These are phyloP conservation scores for Moesziomyces parantarcticus DNA, from an alignment of 1,284 basidiomycete genomes.

Conservation along the genomic window DNA sequence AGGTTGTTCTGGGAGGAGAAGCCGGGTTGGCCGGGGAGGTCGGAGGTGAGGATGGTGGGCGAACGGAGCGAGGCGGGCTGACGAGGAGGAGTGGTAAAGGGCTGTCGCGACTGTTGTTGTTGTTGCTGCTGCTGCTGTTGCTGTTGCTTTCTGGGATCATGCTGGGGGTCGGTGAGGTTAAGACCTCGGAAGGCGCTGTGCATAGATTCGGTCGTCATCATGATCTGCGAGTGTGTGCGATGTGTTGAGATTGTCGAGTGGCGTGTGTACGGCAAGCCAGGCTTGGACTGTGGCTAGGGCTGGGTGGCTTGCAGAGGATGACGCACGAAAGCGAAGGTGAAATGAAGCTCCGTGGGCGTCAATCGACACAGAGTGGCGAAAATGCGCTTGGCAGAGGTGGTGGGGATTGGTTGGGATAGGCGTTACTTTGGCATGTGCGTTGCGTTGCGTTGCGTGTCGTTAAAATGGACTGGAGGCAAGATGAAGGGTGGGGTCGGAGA, in stretches of 20 bases:
- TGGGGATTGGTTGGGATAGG: too few relatives aligned
- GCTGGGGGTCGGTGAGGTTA: constrained; percentile 35
- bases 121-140: constrained; percentile 10
- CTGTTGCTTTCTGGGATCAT: constrained; percentile 26
- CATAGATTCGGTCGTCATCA: constrained; percentile 46
- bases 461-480: too few relatives aligned
- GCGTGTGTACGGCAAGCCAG: too few relatives aligned
- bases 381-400: too few relatives aligned
- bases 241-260: background rate
- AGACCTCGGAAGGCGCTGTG: constrained; percentile 38
- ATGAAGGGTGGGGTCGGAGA: too few relatives aligned
- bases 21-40: constrained; percentile 31
- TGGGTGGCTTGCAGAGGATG: too few relatives aligned
- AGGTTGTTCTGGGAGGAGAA: constrained; percentile 11
- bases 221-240: constrained; percentile 5
- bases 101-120: constrained; percentile 11
- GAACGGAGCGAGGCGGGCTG: constrained; percentile 39
- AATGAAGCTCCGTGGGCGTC: too few relatives aligned
- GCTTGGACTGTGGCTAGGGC: too few relatives aligned
- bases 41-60: constrained; percentile 25
- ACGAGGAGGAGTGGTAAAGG: constrained; percentile 23
- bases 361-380: too few relatives aligned
- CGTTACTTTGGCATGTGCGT: constrained; percentile 19
- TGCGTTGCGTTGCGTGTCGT: constrained; percentile 18
- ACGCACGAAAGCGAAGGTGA: too few relatives aligned